Evolutionary conservation across 192 early-diverging fungal species (phyloP).

Genomic region (Coemansia sp.): DNA sequence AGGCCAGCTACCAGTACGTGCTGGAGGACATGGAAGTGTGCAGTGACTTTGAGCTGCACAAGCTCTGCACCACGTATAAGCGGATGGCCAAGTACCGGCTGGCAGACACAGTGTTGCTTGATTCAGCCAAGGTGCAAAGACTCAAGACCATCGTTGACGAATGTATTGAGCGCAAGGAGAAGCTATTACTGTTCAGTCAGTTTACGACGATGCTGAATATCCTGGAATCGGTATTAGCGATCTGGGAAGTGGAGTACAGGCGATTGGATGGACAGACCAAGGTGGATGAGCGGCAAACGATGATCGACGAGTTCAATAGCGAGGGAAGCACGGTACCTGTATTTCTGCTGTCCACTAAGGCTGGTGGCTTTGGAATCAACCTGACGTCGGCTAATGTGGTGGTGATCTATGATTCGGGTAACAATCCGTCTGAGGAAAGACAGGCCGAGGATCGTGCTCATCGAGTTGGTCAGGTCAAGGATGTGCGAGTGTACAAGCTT

Average conservation of each 20-base stretch:
- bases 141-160: slow-evolving; percentile 61
- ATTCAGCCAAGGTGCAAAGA: slow-evolving; percentile 73
- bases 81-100: slow-evolving; percentile 54
- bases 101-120: slow-evolving; percentile 60
- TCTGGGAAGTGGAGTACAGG: slow-evolving; percentile 41
- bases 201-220: slow-evolving; percentile 84
- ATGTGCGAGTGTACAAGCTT: slow-evolving; percentile 75
- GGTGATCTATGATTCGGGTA: slow-evolving; percentile 76
- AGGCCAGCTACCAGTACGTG: slow-evolving; percentile 71
- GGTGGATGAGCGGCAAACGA: slow-evolving; percentile 65
- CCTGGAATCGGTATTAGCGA: slow-evolving; percentile 67
- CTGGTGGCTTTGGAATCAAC: slow-evolving; percentile 82
- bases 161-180: slow-evolving; percentile 24
- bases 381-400: slow-evolving; percentile 76
- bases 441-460: slow-evolving; percentile 89
- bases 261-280: slow-evolving; percentile 70
- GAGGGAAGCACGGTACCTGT: slow-evolving; percentile 51
- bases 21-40: slow-evolving; percentile 85
- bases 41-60: slow-evolving; percentile 84
- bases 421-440: slow-evolving; percentile 84
- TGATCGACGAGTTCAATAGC: slow-evolving; percentile 81
- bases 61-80: slow-evolving; percentile 55
- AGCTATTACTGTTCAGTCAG: slow-evolving; percentile 81
- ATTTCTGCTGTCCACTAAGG: slow-evolving; percentile 77
- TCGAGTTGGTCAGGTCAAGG: slow-evolving; percentile 82